Evolutionary conservation across 83 land plant genomes (phyloP).

Genomic region (Picea abies): DNA sequence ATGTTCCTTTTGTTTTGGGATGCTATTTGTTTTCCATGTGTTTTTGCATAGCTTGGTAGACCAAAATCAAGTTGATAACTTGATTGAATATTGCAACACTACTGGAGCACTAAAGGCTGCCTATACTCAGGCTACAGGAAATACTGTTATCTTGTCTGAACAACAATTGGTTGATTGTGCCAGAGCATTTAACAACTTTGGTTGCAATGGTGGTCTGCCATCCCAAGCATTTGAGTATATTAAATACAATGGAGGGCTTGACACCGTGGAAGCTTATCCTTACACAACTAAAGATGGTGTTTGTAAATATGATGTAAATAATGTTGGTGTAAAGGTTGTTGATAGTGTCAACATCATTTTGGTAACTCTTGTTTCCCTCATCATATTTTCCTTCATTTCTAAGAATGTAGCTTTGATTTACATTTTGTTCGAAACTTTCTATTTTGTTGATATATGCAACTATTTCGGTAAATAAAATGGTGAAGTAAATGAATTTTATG

Average conservation of each 20-base stretch:
- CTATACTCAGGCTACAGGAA: conserved; percentile 89
- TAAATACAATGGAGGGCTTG: conserved; percentile 93
- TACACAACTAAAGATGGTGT: conserved; percentile 72
- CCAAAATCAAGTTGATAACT: background rate
- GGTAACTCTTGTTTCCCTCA: conserved; percentile 42
- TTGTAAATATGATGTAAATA: conserved; percentile 66
- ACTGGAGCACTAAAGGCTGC: conserved; percentile 98
- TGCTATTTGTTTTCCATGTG: too few species aligned
- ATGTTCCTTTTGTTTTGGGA: too few species aligned
- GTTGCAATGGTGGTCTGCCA: conserved; percentile 94
- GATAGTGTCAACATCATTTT: conserved; percentile 88
- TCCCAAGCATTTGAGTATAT: conserved; percentile 98
- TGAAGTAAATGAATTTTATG: background rate
- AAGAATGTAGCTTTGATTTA: background rate
- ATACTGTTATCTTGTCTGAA: conserved; percentile 82
- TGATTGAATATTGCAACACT: conserved; percentile 59
- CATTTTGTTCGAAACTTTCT: background rate
- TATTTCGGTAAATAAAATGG: background rate
- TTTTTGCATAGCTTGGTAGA: background rate
- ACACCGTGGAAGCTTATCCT: conserved; percentile 93
- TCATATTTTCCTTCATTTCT: background rate
- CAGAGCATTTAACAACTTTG: conserved; percentile 83
- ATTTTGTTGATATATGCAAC: background rate
- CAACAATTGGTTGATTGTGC: conserved; percentile 99
- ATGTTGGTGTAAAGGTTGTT: conserved; percentile 74